A percentile compares a stretch with the other conserved stretches of the same genome.
phyloP scores from a whole-genome alignment of 2,329 filamentous ascomycete genomes.

The Clonostachys byssicola region DNA sequence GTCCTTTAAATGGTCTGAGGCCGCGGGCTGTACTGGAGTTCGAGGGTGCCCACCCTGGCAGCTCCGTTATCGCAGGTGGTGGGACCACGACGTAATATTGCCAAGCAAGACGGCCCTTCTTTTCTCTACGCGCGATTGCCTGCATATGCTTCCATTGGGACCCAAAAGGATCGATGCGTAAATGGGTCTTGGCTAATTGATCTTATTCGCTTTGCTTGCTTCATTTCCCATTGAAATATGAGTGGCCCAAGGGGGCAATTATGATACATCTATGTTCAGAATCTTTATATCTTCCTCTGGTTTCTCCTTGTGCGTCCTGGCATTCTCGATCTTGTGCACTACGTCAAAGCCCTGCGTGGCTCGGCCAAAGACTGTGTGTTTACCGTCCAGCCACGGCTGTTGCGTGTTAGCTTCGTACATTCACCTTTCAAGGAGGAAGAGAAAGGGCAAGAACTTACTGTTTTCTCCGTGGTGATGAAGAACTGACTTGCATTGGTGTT shows the following conservation, averaged over 20 bases:
- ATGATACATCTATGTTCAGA: conserved; percentile 71
- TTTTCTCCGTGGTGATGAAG: conserved; percentile 97
- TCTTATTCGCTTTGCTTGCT: too few relatives aligned
- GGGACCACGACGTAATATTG: too few relatives aligned
- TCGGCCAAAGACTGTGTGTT: conserved; percentile 93
- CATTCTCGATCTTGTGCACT: conserved; percentile 92
- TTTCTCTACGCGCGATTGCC: too few relatives aligned
- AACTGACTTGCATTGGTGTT: conserved; percentile 97
- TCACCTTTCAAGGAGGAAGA: not conserved
- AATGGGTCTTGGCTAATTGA: too few relatives aligned
- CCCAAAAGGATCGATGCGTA: too few relatives aligned
- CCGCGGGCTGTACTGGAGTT: too few relatives aligned
- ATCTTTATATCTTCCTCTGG: conserved; percentile 98
- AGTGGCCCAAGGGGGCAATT: conserved; percentile 9
- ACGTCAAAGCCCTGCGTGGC: conserved; percentile 90
- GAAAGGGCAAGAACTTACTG: conserved; percentile 48
- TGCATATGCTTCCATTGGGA: too few relatives aligned
- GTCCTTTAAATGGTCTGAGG: too few relatives aligned
- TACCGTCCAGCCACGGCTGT: conserved; percentile 86
- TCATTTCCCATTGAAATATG: too few relatives aligned
- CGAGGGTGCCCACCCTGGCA: too few relatives aligned
- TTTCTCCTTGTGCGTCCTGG: conserved; percentile 82
- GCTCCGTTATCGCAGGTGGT: too few relatives aligned
- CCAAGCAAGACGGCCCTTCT: too few relatives aligned
- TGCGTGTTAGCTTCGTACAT: conserved; percentile 11